Evolutionary conservation across 805 yeast genomes (phyloP), one percentile per base, ranked within the genome.

Genomic region (Kazachstania bromeliacearum): DNA sequence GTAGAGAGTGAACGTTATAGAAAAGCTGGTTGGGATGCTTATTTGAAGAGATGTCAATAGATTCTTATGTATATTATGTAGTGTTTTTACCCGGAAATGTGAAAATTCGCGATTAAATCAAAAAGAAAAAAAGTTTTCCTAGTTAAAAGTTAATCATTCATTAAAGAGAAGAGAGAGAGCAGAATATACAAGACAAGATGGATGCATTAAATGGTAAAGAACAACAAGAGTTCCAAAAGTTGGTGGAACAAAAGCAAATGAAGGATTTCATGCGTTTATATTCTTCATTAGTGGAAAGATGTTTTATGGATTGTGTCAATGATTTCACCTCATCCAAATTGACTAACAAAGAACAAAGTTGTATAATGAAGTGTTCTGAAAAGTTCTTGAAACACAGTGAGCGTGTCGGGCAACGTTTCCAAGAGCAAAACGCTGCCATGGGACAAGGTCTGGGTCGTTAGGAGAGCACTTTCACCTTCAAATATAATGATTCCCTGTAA

Each of bases 361-460:
- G 99, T 67, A 75, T 92, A 44, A 69, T 76, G 70, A 83, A 82
- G 64, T 92, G 99, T 63, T 81, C 96, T 34, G 97, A 89, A 65
- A 92, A 92, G 71, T 92, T 92, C 76, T 74, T 92, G 69, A 92
- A 92, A 63, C 97, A 89, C 71, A 78, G 89, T 63, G 98, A 92
- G 69, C 80, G 99, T 62, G 95, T 92, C 39, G 99, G 98, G 31
- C 89, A 83, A 66, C 79, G 97, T 67, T 92, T 92, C 89, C 97
- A 89, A 67, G 98, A 89, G 60, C 96, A 89, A 66, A 92, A 92
- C 41, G 83, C 82, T 40, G 65, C 78, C 46, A 66, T 82, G 68
- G 79, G 81, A 71, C 84, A 82, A 61, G 79, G 75, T 64, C 66
- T 79, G 70, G 66, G 68, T 18, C 58, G 59, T 38, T 55, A 44